Conservation (phyloP, 108 stramenopile species). For the Schizochytrium sp. region DNA sequence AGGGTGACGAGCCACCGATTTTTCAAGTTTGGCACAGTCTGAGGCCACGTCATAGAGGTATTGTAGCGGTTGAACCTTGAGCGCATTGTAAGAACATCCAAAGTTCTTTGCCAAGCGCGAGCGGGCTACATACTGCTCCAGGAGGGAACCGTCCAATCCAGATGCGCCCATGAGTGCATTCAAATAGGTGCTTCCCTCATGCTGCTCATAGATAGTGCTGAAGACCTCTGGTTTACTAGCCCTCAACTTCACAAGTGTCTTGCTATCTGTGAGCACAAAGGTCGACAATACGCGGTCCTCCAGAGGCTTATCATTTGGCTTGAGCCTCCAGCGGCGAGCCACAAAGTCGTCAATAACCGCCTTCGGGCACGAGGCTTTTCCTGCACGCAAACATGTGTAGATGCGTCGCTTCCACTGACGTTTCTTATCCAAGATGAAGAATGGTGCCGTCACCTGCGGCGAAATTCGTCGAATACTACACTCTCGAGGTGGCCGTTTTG, state of each 20-base stretch:
- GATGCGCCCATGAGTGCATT: constrained; percentile 43
- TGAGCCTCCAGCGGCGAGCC: constrained; percentile 54
- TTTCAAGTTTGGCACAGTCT: constrained; percentile 39
- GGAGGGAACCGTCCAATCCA: neutral
- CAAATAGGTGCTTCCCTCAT: constrained; percentile 49
- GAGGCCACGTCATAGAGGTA: neutral
- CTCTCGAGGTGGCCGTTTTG: constrained; percentile 39
- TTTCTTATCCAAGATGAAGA: constrained; percentile 43
- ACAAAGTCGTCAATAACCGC: constrained; percentile 40
- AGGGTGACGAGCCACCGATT: neutral
- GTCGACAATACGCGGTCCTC: constrained; percentile 55
- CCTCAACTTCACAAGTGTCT: constrained; percentile 19
- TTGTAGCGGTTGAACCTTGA: constrained; percentile 55
- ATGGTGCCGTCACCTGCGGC: constrained; percentile 28
- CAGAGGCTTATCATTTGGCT: constrained; percentile 20
- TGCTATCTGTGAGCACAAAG: constrained; percentile 53
- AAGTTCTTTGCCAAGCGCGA: neutral
- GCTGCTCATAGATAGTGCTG: neutral
- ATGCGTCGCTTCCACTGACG: constrained; percentile 55
- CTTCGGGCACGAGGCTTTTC: constrained; percentile 4
- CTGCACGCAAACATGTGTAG: constrained; percentile 40
- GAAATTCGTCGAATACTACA: constrained; percentile 28
- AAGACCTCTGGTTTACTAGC: constrained; percentile 6
- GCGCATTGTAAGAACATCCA: constrained; percentile 58
- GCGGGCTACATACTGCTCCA: constrained; percentile 30